Percentiles rank a stretch among this genome's conserved stretches.
phyloP scores from a whole-genome alignment of 2,329 filamentous ascomycete genomes.

The Alternaria incomplexa region DNA sequence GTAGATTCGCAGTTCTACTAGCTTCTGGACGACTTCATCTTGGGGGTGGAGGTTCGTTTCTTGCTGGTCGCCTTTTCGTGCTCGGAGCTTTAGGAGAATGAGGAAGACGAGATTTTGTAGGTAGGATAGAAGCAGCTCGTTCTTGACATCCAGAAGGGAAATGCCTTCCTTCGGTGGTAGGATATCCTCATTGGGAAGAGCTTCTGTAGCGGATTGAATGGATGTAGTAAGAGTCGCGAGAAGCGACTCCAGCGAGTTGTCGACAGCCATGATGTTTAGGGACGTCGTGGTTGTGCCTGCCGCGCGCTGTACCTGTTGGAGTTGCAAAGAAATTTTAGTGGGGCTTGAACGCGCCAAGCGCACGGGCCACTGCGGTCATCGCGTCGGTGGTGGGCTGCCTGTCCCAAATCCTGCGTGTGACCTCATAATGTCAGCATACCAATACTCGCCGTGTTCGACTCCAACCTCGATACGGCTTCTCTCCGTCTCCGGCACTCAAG shows the following conservation, averaged over 20 bases:
- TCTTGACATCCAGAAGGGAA: slow-evolving; percentile 93
- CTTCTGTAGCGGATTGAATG: slow-evolving; percentile 64
- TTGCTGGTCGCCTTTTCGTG: slow-evolving; percentile 39
- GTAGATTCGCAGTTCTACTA: slow-evolving; percentile 91
- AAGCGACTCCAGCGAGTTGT: slow-evolving; percentile 49
- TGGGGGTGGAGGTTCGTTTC: slow-evolving; percentile 56
- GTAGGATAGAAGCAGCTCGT: slow-evolving; percentile 95
- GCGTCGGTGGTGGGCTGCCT: background rate
- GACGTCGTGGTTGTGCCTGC: slow-evolving; percentile 2
- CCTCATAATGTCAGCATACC: background rate
- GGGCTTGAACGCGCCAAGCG: slow-evolving; percentile 1
- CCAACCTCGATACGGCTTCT: background rate
- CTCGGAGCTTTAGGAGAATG: slow-evolving; percentile 76
- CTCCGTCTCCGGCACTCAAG: background rate
- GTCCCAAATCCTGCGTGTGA: background rate
- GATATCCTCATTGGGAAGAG: slow-evolving; percentile 64
- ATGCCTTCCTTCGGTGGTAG: slow-evolving; percentile 84
- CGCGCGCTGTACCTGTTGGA: slow-evolving; percentile 3
- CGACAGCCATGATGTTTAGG: slow-evolving; percentile 41
- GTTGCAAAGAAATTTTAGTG: slow-evolving; percentile 24
- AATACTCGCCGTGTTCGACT: background rate
- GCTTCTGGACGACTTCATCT: slow-evolving; percentile 77
- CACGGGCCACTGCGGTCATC: background rate
- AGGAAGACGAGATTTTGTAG: slow-evolving; percentile 92
- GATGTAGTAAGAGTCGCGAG: slow-evolving; percentile 61